Conservation (phyloP, 176 grass and related monocot species). For the Carex pumila region DNA sequence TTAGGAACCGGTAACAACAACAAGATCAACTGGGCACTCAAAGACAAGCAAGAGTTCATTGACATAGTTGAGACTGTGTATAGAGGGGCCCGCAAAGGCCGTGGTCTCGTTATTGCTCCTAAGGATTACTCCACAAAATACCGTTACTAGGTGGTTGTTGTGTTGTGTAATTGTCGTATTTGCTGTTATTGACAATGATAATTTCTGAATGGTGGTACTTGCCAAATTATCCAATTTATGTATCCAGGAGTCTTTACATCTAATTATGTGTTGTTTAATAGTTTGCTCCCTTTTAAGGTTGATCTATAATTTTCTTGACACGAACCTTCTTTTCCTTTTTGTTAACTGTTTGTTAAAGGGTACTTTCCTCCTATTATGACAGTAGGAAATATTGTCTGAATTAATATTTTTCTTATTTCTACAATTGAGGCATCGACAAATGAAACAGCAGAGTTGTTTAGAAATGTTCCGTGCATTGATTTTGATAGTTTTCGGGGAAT, state of each 20-base stretch:
- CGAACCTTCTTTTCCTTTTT: background rate
- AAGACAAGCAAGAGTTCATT: constrained; percentile 92
- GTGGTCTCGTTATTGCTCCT: constrained; percentile 68
- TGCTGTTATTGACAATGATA: background rate
- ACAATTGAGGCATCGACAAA: background rate
- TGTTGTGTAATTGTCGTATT: background rate
- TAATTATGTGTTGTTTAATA: background rate
- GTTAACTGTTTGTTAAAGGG: background rate
- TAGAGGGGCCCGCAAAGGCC: constrained; percentile 73
- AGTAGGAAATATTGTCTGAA: background rate
- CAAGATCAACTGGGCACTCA: constrained; percentile 93
- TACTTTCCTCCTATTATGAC: background rate
- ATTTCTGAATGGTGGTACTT: background rate
- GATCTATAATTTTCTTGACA: background rate
- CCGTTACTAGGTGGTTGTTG: constrained; percentile 39
- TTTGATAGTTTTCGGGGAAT: too few species aligned
- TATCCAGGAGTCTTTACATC: background rate
- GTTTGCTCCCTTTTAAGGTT: background rate
- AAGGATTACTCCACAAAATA: constrained; percentile 96
- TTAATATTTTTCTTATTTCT: background rate
- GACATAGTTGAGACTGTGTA: constrained; percentile 96
- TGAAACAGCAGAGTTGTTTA: background rate
- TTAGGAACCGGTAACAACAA: constrained; percentile 94
- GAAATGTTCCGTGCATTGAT: background rate
- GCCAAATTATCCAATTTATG: background rate